A percentile compares a stretch with the other conserved stretches of the same genome.
These are phyloP conservation scores for Talaromyces islandicus DNA, from an alignment of 2,329 filamentous ascomycete species.

Conservation along the genomic window DNA sequence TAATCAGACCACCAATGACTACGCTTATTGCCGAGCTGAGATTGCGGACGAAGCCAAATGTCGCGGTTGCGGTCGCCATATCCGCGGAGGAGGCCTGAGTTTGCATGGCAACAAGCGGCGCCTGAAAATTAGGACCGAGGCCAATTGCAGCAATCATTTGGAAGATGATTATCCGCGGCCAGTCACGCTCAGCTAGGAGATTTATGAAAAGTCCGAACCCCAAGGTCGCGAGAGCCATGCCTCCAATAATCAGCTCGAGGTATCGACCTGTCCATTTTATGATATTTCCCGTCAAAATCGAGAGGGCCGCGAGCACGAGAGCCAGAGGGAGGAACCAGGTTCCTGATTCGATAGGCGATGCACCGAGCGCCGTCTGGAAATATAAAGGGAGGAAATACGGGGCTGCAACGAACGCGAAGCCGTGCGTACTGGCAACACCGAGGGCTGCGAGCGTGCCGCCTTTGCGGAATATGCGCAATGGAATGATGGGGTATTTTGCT, in stretches of 20 bases:
- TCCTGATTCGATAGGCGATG: conserved; percentile 63
- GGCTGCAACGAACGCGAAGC: conserved; percentile 68
- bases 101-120: conserved; percentile 59
- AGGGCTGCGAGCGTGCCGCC: conserved; percentile 37
- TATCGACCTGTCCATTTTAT: conserved; percentile 68
- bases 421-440: conserved; percentile 64
- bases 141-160: conserved; percentile 56
- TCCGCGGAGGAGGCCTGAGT: conserved; percentile 54
- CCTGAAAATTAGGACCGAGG: conserved; percentile 57
- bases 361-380: conserved; percentile 69
- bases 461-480: conserved; percentile 46
- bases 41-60: conserved; percentile 55
- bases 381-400: conserved; percentile 80
- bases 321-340: conserved; percentile 68
- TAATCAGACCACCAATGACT: conserved; percentile 51
- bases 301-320: conserved; percentile 59
- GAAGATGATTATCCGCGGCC: conserved; percentile 44
- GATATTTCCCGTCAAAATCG: conserved; percentile 57
- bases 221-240: conserved; percentile 54
- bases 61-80: conserved; percentile 57
- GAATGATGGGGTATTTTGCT: conserved; percentile 16
- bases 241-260: conserved; percentile 53
- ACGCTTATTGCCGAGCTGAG: conserved; percentile 53
- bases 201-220: conserved; percentile 62
- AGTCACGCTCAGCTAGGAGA: conserved; percentile 48